Percentiles rank a stretch among this genome's conserved stretches.
Conservation (phyloP, 805 yeast species). For the Metschnikowia dekortorum region DNA sequence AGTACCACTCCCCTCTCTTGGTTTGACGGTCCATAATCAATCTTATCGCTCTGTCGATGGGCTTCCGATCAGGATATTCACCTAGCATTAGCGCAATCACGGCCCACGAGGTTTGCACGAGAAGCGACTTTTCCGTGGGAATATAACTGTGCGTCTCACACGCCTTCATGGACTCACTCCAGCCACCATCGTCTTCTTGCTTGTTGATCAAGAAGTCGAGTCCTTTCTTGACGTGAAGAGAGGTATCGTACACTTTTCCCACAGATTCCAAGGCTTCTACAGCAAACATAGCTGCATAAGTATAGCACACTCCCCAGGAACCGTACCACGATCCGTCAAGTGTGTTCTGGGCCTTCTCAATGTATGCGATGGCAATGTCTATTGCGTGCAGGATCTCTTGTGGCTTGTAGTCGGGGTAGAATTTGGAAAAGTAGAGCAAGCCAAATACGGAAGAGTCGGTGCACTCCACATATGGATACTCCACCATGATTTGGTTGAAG, state of each 20-base stretch:
- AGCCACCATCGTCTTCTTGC: conserved; percentile 89
- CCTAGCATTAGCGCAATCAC: conserved; percentile 77
- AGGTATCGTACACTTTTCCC: conserved; percentile 57
- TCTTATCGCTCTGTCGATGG: conserved; percentile 59
- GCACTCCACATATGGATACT: conserved; percentile 97
- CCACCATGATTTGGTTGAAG: conserved; percentile 97
- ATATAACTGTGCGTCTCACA: conserved; percentile 79
- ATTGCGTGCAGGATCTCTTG: conserved; percentile 68
- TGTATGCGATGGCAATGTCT: conserved; percentile 66
- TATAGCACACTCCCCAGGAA: conserved; percentile 94
- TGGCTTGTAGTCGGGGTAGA: conserved; percentile 58
- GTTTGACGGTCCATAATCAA: conserved; percentile 65
- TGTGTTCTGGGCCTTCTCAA: conserved; percentile 57
- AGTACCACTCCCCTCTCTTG: conserved; percentile 77
- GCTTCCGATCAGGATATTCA: conserved; percentile 64
- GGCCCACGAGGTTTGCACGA: conserved; percentile 94
- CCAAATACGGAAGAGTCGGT: conserved; percentile 95
- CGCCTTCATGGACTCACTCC: conserved; percentile 94
- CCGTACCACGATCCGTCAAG: conserved; percentile 97
- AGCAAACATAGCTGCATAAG: conserved; percentile 98
- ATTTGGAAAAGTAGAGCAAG: conserved; percentile 66
- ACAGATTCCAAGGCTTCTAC: conserved; percentile 81
- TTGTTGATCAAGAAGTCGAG: conserved; percentile 78
- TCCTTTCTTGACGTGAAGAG: conserved; percentile 61
- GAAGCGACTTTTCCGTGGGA: conserved; percentile 55